Conservation (phyloP, 495 filamentous ascomycete genomes). For the Penicillium taxi region DNA sequence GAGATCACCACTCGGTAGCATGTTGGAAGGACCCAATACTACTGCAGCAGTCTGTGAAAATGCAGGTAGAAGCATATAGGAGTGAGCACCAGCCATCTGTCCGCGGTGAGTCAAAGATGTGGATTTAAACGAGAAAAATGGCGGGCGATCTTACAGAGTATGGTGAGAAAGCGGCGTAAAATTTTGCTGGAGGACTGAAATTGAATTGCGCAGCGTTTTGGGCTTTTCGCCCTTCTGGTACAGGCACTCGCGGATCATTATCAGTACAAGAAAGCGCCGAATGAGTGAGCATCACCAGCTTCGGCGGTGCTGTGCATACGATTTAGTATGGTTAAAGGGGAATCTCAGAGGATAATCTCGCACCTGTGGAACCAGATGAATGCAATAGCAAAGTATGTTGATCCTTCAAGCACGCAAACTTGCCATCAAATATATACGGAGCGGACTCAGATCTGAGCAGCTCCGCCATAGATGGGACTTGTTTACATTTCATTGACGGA, state of each 20-base stretch:
- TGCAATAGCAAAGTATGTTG: conserved; percentile 11
- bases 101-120: not conserved
- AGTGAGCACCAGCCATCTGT: conserved; percentile 7
- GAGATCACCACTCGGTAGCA: conserved; percentile 17
- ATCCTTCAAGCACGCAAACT: conserved; percentile 7
- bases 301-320: conserved; percentile 10
- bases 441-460: conserved; percentile 3
- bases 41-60: conserved; percentile 12
- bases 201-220: conserved; percentile 16
- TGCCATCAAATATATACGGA: conserved; percentile 6
- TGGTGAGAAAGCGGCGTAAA: conserved; percentile 19
- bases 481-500: conserved; percentile 10
- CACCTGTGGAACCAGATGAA: conserved; percentile 15
- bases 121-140: not conserved
- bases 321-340: not conserved
- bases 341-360: not conserved
- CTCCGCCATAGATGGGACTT: conserved; percentile 9
- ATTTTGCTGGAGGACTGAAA: conserved; percentile 14
- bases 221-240: conserved; percentile 17
- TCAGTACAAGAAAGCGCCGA: conserved; percentile 19
- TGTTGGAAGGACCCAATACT: conserved; percentile 18
- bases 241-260: conserved; percentile 21
- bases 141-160: conserved; percentile 16
- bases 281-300: conserved; percentile 20
- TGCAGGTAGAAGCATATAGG: conserved; percentile 7